phyloP scores from a whole-genome alignment of 495 filamentous ascomycete genomes.

The Poronia punctata region DNA sequence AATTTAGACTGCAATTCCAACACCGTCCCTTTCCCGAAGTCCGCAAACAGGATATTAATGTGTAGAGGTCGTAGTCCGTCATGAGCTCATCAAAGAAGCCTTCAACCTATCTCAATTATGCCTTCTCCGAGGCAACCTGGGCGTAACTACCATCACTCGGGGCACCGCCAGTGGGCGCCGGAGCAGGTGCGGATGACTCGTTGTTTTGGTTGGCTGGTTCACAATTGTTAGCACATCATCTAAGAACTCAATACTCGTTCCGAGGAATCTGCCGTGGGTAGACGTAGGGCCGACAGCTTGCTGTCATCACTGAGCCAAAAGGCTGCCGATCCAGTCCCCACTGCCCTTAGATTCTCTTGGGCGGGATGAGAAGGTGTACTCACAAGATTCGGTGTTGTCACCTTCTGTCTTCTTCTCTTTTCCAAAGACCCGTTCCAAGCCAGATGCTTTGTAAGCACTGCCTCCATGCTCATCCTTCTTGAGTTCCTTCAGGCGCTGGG shows the following conservation, averaged over 20 bases:
- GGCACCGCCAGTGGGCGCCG: background rate
- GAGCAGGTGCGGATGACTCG: background rate
- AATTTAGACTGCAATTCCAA: too few relatives aligned
- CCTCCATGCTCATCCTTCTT: conserved; percentile 62
- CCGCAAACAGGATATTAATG: too few relatives aligned
- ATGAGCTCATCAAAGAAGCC: background rate
- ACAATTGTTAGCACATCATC: background rate
- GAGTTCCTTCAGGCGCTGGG: conserved; percentile 74
- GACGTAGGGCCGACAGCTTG: too few relatives aligned
- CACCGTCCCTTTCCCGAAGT: too few relatives aligned
- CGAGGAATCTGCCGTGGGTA: too few relatives aligned
- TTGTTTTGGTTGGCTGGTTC: background rate
- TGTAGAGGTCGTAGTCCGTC: conserved; percentile 1
- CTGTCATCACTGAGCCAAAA: too few relatives aligned
- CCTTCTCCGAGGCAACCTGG: conserved; percentile 4
- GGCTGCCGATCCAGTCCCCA: too few relatives aligned
- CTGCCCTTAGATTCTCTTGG: too few relatives aligned
- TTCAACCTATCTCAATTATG: background rate
- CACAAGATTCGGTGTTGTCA: conserved; percentile 14
- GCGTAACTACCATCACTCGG: background rate
- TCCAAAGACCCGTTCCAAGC: conserved; percentile 38
- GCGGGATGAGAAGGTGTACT: conserved; percentile 20
- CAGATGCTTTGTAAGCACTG: conserved; percentile 41
- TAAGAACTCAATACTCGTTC: too few relatives aligned
- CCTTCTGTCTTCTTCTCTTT: conserved; percentile 32